Percentiles rank a stretch among this genome's conserved stretches.
Conservation (phyloP, 768 basidiomycete species). For the Chalciporus pseudorubinellus region DNA sequence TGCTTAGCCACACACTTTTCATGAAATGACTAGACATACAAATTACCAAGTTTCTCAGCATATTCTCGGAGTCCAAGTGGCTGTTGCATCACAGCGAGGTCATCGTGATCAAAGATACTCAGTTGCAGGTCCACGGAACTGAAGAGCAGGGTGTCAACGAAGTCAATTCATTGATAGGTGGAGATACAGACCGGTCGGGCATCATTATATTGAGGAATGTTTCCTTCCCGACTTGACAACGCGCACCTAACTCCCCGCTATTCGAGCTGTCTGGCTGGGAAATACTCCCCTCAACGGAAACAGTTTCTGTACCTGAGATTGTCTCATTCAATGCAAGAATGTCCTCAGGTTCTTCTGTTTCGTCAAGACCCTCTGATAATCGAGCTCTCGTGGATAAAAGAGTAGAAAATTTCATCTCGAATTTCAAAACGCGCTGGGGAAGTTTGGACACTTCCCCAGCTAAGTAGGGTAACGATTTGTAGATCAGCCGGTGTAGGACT, state of each 20-base stretch:
- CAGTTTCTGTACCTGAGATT: not conserved
- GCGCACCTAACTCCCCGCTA: slow-evolving; percentile 1
- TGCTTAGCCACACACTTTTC: slow-evolving; percentile 1
- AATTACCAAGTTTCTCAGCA: slow-evolving; percentile 36
- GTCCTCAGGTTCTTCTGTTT: not conserved
- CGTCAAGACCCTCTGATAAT: not conserved
- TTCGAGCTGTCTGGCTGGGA: not conserved
- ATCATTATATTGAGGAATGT: slow-evolving; percentile 48
- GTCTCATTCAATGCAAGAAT: not conserved
- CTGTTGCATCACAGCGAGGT: slow-evolving; percentile 29
- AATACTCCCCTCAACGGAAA: not conserved
- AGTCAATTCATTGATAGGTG: not conserved
- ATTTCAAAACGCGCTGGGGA: slow-evolving; percentile 33
- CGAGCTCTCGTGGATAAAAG: not conserved
- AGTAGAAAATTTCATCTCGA: slow-evolving; percentile 37
- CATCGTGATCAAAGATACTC: slow-evolving; percentile 35
- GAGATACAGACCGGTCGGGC: slow-evolving; percentile 48
- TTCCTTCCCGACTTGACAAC: slow-evolving; percentile 39
- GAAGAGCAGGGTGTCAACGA: slow-evolving; percentile 6
- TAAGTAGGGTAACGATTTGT: slow-evolving; percentile 35
- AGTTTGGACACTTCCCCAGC: slow-evolving; percentile 4
- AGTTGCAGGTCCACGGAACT: slow-evolving; percentile 62
- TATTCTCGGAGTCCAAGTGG: slow-evolving; percentile 46
- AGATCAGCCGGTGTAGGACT: slow-evolving; percentile 47
- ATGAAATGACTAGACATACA: slow-evolving; percentile 35